phyloP scores from a whole-genome alignment of 1,139 yeast species.

The Suhomyces kunorum region DNA sequence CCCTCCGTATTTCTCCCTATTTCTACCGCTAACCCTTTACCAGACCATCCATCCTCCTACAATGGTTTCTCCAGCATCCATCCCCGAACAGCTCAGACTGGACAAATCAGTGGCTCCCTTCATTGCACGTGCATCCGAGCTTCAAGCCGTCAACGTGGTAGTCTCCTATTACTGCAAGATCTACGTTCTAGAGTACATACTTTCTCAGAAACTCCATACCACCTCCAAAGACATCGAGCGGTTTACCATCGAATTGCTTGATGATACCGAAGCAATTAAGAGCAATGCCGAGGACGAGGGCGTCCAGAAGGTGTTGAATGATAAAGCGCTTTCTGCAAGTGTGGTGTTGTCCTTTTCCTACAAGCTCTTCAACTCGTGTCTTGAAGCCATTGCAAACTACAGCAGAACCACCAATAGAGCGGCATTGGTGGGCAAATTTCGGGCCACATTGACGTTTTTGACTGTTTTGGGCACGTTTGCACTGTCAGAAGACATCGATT shows the following conservation, averaged over 20 bases:
- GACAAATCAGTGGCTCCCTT: conserved; percentile 47
- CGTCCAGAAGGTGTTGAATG: conserved; percentile 48
- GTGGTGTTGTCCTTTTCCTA: conserved; percentile 63
- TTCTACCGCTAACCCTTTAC: neutral
- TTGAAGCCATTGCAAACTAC: conserved; percentile 31
- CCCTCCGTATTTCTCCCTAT: neutral
- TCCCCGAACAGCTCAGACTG: conserved; percentile 32
- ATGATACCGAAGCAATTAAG: conserved; percentile 60
- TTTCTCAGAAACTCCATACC: conserved; percentile 58
- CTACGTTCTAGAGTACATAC: conserved; percentile 67
- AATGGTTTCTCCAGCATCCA: conserved; percentile 16
- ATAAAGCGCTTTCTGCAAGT: conserved; percentile 57
- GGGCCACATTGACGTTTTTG: conserved; percentile 42
- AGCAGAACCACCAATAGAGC: conserved; percentile 28
- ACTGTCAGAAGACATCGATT: conserved; percentile 34
- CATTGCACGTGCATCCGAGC: conserved; percentile 52
- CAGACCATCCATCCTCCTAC: neutral
- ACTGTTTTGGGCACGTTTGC: conserved; percentile 32
- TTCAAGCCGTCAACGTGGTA: conserved; percentile 51
- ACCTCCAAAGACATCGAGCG: conserved; percentile 52
- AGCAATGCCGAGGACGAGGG: conserved; percentile 36
- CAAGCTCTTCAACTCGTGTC: conserved; percentile 56
- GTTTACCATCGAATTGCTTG: conserved; percentile 61
- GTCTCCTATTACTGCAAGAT: conserved; percentile 60
- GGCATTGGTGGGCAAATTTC: conserved; percentile 33